Evolutionary conservation across 2,329 filamentous ascomycete genomes (phyloP), one percentile per base, ranked within the genome.

Genomic region (Corynespora cassiicola): DNA sequence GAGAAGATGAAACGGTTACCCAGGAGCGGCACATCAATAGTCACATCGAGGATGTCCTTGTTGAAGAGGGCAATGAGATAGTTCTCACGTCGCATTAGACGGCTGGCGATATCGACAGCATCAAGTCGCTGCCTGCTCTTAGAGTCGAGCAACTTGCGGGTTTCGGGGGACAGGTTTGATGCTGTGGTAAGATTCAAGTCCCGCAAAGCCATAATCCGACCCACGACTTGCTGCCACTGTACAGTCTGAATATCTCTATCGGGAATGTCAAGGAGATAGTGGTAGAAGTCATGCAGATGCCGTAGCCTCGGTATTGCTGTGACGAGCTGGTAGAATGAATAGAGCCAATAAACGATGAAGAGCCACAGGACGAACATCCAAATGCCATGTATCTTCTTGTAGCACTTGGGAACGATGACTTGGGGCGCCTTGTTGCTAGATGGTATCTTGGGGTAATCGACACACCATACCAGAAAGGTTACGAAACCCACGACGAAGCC

Each of bases 11-110:
- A 88, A 15, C 87, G 82, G 27, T 84, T 84, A 24, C 85, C 81
- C 2, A 96, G 60, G 48, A 96, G 91, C 0, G 94, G 94, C 2
- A 99, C 70, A 2, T 90, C 89, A 3, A 96, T 78, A 0, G 88
- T 90, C 29, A 97, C 75, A 61, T 99, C 86, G 26, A 99, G 71
- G 23, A 97, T 82, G 45, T 97, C 94, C 68, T 99, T 97, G 75
- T 99, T 99, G 72, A 97, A 90, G 58, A 99, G 77, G 4, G 94
- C 94, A 57, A 99, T 96, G 47, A 96, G 81, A 58, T 96, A 99
- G 61, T 99, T 99, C 48, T 96, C 92, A 61, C 89, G 87, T 42
- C 94, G 86, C 94, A 99, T 97, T 29, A 99, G 73, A 20, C 94
- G 84, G 62, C 97, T 99, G 6, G 94, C 94, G 65, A 99, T 97